Base-by-base conservation (phyloP, 495 filamentous ascomycete species). In the Lasiosphaeria miniovina region DNA sequence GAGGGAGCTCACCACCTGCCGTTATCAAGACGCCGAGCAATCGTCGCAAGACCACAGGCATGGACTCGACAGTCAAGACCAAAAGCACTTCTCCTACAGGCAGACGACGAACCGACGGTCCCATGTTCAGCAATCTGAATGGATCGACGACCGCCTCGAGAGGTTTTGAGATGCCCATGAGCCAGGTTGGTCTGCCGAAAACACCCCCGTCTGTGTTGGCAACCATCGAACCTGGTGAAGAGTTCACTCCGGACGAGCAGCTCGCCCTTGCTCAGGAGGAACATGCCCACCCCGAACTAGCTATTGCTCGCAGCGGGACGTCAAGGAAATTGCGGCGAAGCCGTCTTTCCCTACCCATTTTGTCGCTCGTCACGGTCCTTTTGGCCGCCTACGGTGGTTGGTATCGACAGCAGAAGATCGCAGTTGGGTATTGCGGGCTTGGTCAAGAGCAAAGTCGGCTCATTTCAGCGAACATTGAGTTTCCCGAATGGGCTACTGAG, bases 351-450 rank as follows among this genome's bases (percentile, higher is more conserved):
- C 79, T 81, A 4, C 83, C 89, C 8, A 75, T 92, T 8, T 88
- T 83, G 76, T 75, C 89, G 11, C 80, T 95, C 5, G 62, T 89
- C 12, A 61, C 88, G 0, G 83, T 85, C 0, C 71, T 95, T 4
- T 61, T 95, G 33, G 80, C 79, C 32, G 86, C 88, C 4, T 91
- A 94, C 61, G 89, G 80, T 32, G 80, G 81, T 43, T 93, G 91
- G 84, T 98, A 90, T 82, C 82, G 95, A 53, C 89, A 93, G 60
- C 95, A 98, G 72, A 97, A 98, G 80, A 74, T 95, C 11, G 90
- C 90, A 41, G 90, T 96, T 46, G 94, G 94, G 33, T 98, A 93
- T 71, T 98, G 94, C 71, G 93, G 93, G 31, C 84, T 94, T 62
- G 94, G 92, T 15, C 82, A 85, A 59, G 77, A 84, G 40, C 84